Percentiles rank a stretch among this genome's conserved stretches.
These are phyloP conservation scores for Arthroderma sp. DNA, from an alignment of 2,329 filamentous ascomycete species.

Conservation along the genomic window DNA sequence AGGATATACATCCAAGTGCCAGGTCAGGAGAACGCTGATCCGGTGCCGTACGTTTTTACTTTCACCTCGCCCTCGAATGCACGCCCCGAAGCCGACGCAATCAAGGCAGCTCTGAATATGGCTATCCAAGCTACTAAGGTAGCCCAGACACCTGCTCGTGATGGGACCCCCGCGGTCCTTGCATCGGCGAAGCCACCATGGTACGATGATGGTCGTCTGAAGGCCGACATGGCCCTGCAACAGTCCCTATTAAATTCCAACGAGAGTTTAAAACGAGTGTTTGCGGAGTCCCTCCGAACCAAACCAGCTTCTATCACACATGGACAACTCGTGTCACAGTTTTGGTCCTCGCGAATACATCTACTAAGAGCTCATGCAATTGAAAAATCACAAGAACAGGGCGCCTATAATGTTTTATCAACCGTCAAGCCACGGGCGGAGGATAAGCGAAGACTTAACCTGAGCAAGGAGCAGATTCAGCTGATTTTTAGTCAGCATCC, in stretches of 20 bases:
- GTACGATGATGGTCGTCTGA: conserved; percentile 71
- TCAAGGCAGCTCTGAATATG: conserved; percentile 70
- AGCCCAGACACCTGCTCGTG: conserved; percentile 21
- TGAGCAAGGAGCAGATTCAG: conserved; percentile 84
- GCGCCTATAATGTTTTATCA: conserved; percentile 86
- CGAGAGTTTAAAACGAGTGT: conserved; percentile 62
- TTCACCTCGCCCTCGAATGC: conserved; percentile 71
- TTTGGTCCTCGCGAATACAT: conserved; percentile 83
- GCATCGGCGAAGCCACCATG: conserved; percentile 59
- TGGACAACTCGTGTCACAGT: conserved; percentile 75
- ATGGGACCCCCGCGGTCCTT: conserved; percentile 55
- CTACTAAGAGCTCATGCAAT: conserved; percentile 82
- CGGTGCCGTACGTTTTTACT: conserved; percentile 69
- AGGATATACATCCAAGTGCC: conserved; percentile 71
- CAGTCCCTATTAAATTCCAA: conserved; percentile 79
- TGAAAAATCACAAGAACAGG: conserved; percentile 72
- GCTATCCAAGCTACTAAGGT: conserved; percentile 59
- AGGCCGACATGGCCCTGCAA: conserved; percentile 68
- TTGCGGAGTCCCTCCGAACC: conserved; percentile 68
- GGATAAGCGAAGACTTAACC: conserved; percentile 64
- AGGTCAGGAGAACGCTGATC: conserved; percentile 21
- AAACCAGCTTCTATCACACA: conserved; percentile 76
- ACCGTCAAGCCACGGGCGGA: conserved; percentile 71
- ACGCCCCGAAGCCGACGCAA: conserved; percentile 67
- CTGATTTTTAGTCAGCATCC: conserved; percentile 90